Evolutionary conservation across 768 basidiomycete genomes (phyloP).

Genomic region (Mycena belliarum): DNA sequence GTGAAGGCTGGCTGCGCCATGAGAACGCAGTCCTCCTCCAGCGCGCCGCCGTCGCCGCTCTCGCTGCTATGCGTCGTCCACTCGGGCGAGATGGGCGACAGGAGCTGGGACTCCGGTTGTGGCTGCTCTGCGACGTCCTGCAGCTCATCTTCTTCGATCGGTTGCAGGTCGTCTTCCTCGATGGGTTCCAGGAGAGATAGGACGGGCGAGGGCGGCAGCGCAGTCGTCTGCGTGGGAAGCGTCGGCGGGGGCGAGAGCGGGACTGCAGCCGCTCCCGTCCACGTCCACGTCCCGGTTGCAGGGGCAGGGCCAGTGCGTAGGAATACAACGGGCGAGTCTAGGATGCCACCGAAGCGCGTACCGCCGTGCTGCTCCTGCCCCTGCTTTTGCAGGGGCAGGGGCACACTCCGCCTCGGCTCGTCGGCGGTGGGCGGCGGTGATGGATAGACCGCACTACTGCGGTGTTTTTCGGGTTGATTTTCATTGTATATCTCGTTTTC

Average conservation of each 20-base stretch:
- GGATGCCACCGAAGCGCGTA: slow-evolving; percentile 14
- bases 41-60: no score
- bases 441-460: slow-evolving; percentile 7
- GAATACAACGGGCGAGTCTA: slow-evolving; percentile 18
- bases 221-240: slow-evolving; percentile 14
- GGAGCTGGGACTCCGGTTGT: slow-evolving; percentile 1
- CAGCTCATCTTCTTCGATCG: not conserved
- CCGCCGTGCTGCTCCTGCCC: not conserved
- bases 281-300: no score
- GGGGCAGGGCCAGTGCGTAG: not conserved
- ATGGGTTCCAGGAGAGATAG: slow-evolving; percentile 14
- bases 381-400: slow-evolving; percentile 6
- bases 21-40: slow-evolving; percentile 7
- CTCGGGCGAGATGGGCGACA: slow-evolving; percentile 21
- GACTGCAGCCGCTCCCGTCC: not conserved
- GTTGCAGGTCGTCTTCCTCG: not conserved
- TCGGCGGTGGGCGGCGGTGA: slow-evolving; percentile 18
- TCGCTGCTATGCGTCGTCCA: slow-evolving; percentile 5
- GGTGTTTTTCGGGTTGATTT: not conserved
- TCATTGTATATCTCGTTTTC: no score
- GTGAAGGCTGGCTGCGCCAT: slow-evolving; percentile 20
- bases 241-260: slow-evolving; percentile 16
- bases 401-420: slow-evolving; percentile 15
- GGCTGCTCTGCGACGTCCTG: not conserved
- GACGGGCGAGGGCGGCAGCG: slow-evolving; percentile 11